Conservation (phyloP, 2,329 filamentous ascomycete species). For the Pochonia chlamydosporia region DNA sequence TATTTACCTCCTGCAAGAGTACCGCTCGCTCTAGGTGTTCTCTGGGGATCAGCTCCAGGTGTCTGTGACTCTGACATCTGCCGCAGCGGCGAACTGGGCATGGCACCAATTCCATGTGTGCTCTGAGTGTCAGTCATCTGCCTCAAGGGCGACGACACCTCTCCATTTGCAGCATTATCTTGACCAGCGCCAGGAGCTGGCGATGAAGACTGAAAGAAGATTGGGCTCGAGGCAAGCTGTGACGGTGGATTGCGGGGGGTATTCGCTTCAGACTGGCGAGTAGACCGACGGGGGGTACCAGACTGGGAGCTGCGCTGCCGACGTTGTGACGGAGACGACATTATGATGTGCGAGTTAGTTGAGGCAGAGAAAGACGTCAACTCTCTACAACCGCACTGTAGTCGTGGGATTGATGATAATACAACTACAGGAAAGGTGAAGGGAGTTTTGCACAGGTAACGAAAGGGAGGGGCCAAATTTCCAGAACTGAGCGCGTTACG, state of each 20-base stretch:
- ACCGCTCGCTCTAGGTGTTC: slow-evolving; percentile 64
- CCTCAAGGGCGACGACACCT: slow-evolving; percentile 48
- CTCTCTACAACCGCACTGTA: too few species aligned
- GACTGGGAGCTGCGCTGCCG: slow-evolving; percentile 48
- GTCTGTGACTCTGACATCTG: slow-evolving; percentile 55
- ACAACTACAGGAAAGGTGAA: too few species aligned
- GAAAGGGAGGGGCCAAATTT: slow-evolving; percentile 14
- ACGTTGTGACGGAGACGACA: slow-evolving; percentile 41
- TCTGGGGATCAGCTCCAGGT: slow-evolving; percentile 46
- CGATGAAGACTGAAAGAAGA: slow-evolving; percentile 62
- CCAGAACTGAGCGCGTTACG: slow-evolving; percentile 22
- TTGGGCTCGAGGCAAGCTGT: slow-evolving; percentile 67
- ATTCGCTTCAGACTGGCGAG: slow-evolving; percentile 30
- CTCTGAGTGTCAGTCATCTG: slow-evolving; percentile 54
- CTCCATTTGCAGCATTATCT: slow-evolving; percentile 24
- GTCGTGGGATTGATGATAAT: too few species aligned
- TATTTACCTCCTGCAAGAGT: slow-evolving; percentile 56
- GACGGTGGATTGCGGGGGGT: slow-evolving; percentile 43
- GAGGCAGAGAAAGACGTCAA: too few species aligned
- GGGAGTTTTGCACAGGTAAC: slow-evolving; percentile 5
- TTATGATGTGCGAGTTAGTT: slow-evolving; percentile 14
- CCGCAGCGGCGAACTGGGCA: slow-evolving; percentile 54
- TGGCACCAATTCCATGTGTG: slow-evolving; percentile 29
- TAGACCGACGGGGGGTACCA: slow-evolving; percentile 33
- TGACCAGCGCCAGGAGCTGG: slow-evolving; percentile 17